Base-by-base conservation (phyloP, 2,329 filamentous ascomycete genomes). In the Biscogniauxia sp. region DNA sequence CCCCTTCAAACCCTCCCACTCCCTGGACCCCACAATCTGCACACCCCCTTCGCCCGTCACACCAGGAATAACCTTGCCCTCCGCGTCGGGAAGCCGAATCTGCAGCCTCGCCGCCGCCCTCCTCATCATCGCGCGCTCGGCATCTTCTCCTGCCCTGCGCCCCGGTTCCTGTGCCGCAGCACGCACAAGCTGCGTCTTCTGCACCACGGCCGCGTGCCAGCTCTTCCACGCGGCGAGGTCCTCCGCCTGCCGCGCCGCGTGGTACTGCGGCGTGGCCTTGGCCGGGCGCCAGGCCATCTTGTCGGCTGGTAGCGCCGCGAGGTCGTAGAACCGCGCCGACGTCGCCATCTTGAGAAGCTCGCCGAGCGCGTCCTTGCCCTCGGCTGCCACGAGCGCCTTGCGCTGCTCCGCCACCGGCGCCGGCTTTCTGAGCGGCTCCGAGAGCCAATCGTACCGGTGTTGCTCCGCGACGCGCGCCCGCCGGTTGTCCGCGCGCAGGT, bases 221-320 rank as follows among this genome's bases (percentile, higher is more conserved):
- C 76, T 75, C 68, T 78, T 80, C 86, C 86, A 88, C 1, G 80
- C 77, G 23, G 82, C 86, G 69, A 84, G 89, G 64, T 90, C 84
- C 74, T 91, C 88, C 60, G 79, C 81, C 72, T 88, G 84, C 72
- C 80, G 82, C 19, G 87, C 87, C 9, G 87, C 86, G 62, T 88
- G 85, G 75, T 87, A 91, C 70, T 86, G 82, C 3, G 88, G 84
- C 53, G 86, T 90, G 49, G 79, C 80, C 69, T 78, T 84, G 20
- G 84, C 84, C 20, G 88, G 88, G 64, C 85, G 82, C 89, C 89
- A 92, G 9, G 83, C 82, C 50, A 88, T 78, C 71, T 81, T 84
- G 69, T 90, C 85, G 70, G 82, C 76, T 1, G 86, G 84, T 64
- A 88, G 72, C 26, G 73, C 71, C 6, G 73, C 76, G n/a, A 91